phyloP scores from a whole-genome alignment of 1,139 yeast species.

The Hemisphaericaspora lyxosophila region DNA sequence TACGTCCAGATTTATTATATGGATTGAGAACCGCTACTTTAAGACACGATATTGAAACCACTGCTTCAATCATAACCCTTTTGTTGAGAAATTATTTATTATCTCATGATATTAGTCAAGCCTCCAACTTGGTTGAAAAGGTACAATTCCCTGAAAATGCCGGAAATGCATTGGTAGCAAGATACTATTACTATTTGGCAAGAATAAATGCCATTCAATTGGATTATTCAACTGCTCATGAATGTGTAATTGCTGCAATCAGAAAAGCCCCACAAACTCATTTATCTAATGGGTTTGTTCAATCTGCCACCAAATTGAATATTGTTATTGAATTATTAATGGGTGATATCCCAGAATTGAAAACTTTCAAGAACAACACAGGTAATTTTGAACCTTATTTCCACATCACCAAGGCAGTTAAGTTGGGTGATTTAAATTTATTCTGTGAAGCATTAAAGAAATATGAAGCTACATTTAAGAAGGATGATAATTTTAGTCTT shows the following conservation, averaged over 20 bases:
- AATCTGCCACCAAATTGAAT: conserved; percentile 84
- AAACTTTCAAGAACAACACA: conserved; percentile 70
- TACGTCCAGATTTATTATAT: conserved; percentile 68
- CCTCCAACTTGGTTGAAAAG: conserved; percentile 86
- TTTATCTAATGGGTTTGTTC: conserved; percentile 82
- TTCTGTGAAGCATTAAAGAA: conserved; percentile 73
- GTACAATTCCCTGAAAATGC: conserved; percentile 84
- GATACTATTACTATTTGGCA: conserved; percentile 88
- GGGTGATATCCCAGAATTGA: conserved; percentile 96
- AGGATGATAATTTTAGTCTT: conserved; percentile 81
- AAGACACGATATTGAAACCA: conserved; percentile 90
- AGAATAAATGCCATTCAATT: conserved; percentile 89
- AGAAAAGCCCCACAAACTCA: conserved; percentile 96
- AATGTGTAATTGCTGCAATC: conserved; percentile 86
- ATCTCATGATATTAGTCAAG: conserved; percentile 81
- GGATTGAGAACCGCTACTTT: conserved; percentile 87
- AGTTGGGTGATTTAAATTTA: conserved; percentile 82
- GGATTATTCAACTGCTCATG: conserved; percentile 89
- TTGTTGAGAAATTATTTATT: conserved; percentile 77
- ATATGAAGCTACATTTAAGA: conserved; percentile 61
- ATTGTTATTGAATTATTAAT: conserved; percentile 87
- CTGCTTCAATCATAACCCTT: conserved; percentile 81
- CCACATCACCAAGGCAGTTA: conserved; percentile 87
- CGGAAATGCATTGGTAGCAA: conserved; percentile 84
- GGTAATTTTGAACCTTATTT: conserved; percentile 71